Evolutionary conservation across 2,329 filamentous ascomycete genomes (phyloP).

Genomic region (Neocucurbitaria cava): DNA sequence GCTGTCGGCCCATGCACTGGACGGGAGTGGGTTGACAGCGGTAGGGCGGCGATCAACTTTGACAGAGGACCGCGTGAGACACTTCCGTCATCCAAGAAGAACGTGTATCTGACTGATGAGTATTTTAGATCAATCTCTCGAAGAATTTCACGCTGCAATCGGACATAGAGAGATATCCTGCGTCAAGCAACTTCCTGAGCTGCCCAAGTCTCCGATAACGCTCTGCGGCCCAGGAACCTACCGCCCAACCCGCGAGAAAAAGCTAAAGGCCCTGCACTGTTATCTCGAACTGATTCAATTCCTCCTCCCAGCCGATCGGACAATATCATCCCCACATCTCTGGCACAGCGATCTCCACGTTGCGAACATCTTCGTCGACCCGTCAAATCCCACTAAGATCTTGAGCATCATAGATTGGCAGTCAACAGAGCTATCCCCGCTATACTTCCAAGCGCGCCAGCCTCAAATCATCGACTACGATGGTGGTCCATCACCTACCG

Average conservation of each 20-base stretch:
- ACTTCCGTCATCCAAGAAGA: too few species aligned
- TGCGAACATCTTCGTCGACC: constrained; percentile 49
- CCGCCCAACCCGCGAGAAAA: constrained; percentile 41
- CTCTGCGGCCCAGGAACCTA: constrained; percentile 50
- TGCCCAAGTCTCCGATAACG: constrained; percentile 42
- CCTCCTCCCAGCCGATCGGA: constrained; percentile 34
- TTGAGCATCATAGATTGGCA: constrained; percentile 48
- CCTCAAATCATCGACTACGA: constrained; percentile 46
- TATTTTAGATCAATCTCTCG: constrained; percentile 36
- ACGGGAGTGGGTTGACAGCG: constrained; percentile 42
- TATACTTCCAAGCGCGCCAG: constrained; percentile 46
- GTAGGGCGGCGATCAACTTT: constrained; percentile 36
- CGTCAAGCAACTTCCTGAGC: constrained; percentile 31
- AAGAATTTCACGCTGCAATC: constrained; percentile 44
- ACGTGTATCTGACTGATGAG: constrained; percentile 19
- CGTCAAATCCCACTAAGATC: constrained; percentile 38
- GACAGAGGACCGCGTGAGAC: constrained; percentile 51
- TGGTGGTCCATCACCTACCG: too few species aligned
- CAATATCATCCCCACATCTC: constrained; percentile 32
- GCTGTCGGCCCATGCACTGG: constrained; percentile 48
- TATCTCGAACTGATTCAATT: constrained; percentile 39
- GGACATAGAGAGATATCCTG: constrained; percentile 44
- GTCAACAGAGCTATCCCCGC: constrained; percentile 41
- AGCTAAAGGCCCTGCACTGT: constrained; percentile 37
- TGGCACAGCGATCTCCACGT: constrained; percentile 51